Evolutionary conservation across 176 grass and related monocot species (phyloP), one percentile per base, ranked within the genome.

Genomic region (Zizania latifolia): DNA sequence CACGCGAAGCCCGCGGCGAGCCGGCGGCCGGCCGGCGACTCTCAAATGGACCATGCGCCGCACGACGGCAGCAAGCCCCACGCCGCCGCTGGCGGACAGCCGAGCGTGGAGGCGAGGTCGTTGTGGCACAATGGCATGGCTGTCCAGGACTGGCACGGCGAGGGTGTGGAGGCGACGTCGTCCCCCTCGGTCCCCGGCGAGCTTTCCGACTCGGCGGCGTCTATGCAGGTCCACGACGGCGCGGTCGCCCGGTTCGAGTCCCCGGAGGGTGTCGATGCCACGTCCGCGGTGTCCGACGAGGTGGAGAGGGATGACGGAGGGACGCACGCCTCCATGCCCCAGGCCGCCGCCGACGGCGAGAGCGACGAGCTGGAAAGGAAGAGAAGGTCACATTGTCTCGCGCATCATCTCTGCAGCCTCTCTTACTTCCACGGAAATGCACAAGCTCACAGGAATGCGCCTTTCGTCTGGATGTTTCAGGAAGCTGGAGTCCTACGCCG

Each of bases 401-500:
- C 2, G 38, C 38, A 22, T 26, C 38, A 22, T 26, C 38, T 74
- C 13, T 28, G 8, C 27, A 64, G 5, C 3, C 4, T 62, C 35
- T 69, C 35, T 53, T 43, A 50, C 8, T 59, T 23, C 71, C 33
- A 17, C 4, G 22, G 45, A 1, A 74, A 9, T 33, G 19, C 41
- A 27, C 10, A 6, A 44, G 6, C 0, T 68, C 59, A 21, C 53
- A 19, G 22, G 4, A 4, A 14, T 30, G 2, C 3, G 21, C 43
- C 7, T 0, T 58, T 8, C 7, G 2, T 62, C 14, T 65, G 23
- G 40, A 30, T 58, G 5, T 68, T 80, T 65, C 83, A 92, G 90
- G 90, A 92, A 92, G 83, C 71, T 89, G 45, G 90, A 89, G 27
- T 27, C 90, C 1, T 92, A 84, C 45, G 76, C 76, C 28, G 76